Evolutionary conservation across 805 yeast genomes (phyloP).

Genomic region (Candida germanica): DNA sequence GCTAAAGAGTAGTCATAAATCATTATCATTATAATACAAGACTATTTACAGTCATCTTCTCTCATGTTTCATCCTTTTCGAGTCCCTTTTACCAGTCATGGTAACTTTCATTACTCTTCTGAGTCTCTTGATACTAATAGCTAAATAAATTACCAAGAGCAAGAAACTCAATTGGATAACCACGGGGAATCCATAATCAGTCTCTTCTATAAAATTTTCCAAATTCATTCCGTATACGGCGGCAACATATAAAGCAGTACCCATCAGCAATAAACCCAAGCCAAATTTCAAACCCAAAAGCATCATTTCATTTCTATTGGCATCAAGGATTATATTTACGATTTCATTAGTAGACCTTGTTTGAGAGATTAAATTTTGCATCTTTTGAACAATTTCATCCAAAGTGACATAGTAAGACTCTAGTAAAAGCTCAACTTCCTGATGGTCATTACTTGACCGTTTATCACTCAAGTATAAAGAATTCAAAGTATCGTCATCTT

Average conservation of each 20-base stretch:
- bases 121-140: slow-evolving; percentile 54
- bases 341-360: slow-evolving; percentile 93
- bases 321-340: slow-evolving; percentile 86
- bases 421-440: slow-evolving; percentile 83
- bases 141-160: slow-evolving; percentile 44
- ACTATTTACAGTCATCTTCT: neutral
- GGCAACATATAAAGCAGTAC: slow-evolving; percentile 75
- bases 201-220: slow-evolving; percentile 86
- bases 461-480: slow-evolving; percentile 76
- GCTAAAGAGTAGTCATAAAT: slow-evolving; percentile 14
- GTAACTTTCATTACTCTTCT: slow-evolving; percentile 71
- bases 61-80: no score
- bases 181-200: slow-evolving; percentile 60
- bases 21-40: no score
- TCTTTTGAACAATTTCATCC: slow-evolving; percentile 92
- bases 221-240: slow-evolving; percentile 95
- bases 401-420: slow-evolving; percentile 89
- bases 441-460: slow-evolving; percentile 52
- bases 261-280: slow-evolving; percentile 78
- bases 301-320: slow-evolving; percentile 93
- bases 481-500: slow-evolving; percentile 83
- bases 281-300: slow-evolving; percentile 78
- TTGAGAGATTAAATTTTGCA: slow-evolving; percentile 72
- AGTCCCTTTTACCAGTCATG: slow-evolving; percentile 38
- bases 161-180: slow-evolving; percentile 44